These are phyloP conservation scores for Coemansia sp. DNA, from an alignment of 192 early-diverging fungal species.

Conservation along the genomic window DNA sequence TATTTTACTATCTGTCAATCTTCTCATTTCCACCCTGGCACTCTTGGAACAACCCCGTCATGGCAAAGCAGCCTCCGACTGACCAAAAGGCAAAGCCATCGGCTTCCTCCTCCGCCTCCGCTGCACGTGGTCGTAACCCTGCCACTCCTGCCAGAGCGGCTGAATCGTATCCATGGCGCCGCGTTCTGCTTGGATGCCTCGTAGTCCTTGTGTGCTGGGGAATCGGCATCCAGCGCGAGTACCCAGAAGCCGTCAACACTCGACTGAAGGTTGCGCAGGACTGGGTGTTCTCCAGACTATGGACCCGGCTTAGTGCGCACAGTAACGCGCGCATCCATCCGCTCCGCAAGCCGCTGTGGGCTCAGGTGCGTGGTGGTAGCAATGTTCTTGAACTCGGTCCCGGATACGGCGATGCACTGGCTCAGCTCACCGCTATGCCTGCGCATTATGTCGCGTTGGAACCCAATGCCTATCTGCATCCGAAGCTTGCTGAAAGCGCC, in stretches of 20 bases:
- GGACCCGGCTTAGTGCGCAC: constrained; percentile 18
- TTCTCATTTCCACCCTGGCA: too few relatives aligned
- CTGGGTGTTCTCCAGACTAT: constrained; percentile 36
- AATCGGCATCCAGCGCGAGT: constrained; percentile 27
- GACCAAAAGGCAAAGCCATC: not conserved
- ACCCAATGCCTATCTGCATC: constrained; percentile 32
- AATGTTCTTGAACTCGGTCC: constrained; percentile 40
- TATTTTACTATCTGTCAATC: too few relatives aligned
- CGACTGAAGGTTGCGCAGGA: constrained; percentile 18
- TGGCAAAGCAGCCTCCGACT: too few relatives aligned
- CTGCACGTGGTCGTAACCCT: not conserved
- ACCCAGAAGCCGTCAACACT: constrained; percentile 8
- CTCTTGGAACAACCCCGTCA: too few relatives aligned
- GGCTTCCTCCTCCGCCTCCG: not conserved
- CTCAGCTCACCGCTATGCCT: constrained; percentile 2
- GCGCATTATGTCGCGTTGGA: constrained; percentile 26
- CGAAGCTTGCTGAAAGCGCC: constrained; percentile 18
- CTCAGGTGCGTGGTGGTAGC: constrained; percentile 17
- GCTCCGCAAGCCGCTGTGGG: constrained; percentile 25
- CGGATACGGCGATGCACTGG: constrained; percentile 30
- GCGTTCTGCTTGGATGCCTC: constrained; percentile 17
- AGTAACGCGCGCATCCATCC: constrained; percentile 16
- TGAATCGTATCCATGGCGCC: constrained; percentile 37
- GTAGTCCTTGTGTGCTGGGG: constrained; percentile 25
- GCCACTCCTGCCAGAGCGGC: not conserved